These are phyloP conservation scores for Panellus pusillus DNA, from an alignment of 768 basidiomycete genomes.

Conservation along the genomic window DNA sequence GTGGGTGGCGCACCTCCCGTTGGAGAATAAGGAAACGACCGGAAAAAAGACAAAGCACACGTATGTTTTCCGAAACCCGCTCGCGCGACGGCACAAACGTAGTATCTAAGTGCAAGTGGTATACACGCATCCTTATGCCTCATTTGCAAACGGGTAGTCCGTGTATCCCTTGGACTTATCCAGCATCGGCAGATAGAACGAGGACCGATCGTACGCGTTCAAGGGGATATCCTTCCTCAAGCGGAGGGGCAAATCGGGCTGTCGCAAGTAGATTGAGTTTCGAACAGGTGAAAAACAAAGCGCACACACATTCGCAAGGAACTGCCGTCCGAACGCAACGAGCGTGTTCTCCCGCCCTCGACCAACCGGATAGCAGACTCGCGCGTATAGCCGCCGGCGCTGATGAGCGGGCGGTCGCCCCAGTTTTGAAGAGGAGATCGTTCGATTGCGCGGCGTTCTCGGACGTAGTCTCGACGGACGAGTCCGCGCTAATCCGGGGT, in stretches of 20 bases:
- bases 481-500: constrained; percentile 25
- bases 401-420: too few species aligned
- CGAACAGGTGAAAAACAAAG: not conserved
- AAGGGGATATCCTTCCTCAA: constrained; percentile 22
- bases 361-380: constrained; percentile 27
- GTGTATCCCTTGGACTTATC: not conserved
- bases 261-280: not conserved
- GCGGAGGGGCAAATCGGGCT: constrained; percentile 27
- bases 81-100: too few species aligned
- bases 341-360: constrained; percentile 20
- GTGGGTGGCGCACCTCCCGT: not conserved
- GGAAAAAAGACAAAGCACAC: constrained; percentile 2
- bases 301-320: constrained; percentile 33
- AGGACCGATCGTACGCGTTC: not conserved
- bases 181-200: not conserved
- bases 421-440: constrained; percentile 32
- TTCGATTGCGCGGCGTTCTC: constrained; percentile 23
- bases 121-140: too few species aligned
- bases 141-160: not conserved
- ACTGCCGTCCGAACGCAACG: constrained; percentile 35
- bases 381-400: constrained; percentile 30
- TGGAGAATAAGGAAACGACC: too few species aligned
- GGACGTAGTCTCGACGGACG: not conserved
- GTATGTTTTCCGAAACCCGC: constrained; percentile 2
- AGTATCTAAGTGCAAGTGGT: too few species aligned